Evolutionary conservation across 805 yeast species (phyloP).

Genomic region (Geotrichum ghanense): DNA sequence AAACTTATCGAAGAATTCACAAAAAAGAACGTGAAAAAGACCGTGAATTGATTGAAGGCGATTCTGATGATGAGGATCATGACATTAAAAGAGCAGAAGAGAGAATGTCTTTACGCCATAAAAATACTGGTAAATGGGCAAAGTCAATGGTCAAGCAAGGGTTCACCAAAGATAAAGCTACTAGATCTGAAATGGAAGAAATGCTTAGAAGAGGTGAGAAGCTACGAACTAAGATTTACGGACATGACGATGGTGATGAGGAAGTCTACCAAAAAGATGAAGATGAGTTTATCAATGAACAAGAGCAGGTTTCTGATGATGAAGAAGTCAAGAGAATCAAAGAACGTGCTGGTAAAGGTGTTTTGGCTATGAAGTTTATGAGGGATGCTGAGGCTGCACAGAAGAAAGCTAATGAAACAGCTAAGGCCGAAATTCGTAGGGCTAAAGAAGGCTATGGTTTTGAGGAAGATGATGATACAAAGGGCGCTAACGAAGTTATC

Average conservation of each 20-base stretch:
- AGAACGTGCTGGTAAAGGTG: constrained; percentile 35
- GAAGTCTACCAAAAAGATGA: constrained; percentile 22
- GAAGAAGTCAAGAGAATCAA: constrained; percentile 38
- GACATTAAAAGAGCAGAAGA: constrained; percentile 77
- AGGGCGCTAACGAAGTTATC: constrained; percentile 28
- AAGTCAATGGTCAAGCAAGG: constrained; percentile 82
- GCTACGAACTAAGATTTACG: constrained; percentile 54
- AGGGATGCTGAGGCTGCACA: constrained; percentile 70
- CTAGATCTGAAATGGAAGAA: constrained; percentile 85
- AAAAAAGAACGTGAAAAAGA: constrained; percentile 72
- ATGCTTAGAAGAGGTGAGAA: constrained; percentile 83
- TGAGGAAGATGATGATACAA: constrained; percentile 30
- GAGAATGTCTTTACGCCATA: constrained; percentile 86
- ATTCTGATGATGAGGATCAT: constrained; percentile 44
- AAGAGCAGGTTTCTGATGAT: constrained; percentile 12
- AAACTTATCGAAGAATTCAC: constrained; percentile 72
- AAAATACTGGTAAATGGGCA: constrained; percentile 84
- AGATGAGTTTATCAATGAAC: constrained; percentile 12
- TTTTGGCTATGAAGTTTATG: constrained; percentile 93
- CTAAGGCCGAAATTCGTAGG: constrained; percentile 37
- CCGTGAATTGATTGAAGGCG: constrained; percentile 53
- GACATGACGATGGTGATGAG: constrained; percentile 23
- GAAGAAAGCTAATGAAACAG: constrained; percentile 45
- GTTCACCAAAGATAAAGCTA: constrained; percentile 72
- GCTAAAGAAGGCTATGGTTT: constrained; percentile 31